Conservation (phyloP, 2,329 filamentous ascomycete genomes). For the Xylaria sp. region DNA sequence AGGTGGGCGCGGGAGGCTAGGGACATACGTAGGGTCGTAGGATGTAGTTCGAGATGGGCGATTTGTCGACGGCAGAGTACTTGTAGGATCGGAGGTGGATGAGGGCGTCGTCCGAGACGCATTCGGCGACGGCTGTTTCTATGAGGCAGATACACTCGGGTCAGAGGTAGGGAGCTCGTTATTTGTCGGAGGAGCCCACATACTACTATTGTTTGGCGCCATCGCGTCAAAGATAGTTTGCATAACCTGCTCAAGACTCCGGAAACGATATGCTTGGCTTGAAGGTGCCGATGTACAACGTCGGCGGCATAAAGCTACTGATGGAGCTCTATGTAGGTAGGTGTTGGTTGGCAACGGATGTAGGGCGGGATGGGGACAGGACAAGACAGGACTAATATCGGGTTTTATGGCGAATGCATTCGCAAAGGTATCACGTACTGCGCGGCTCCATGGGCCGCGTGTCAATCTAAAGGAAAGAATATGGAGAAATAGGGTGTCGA, state of each 20-base stretch:
- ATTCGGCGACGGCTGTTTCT: slow-evolving; percentile 65
- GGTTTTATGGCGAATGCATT: slow-evolving; percentile 6
- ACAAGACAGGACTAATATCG: neutral
- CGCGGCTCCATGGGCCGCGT: slow-evolving; percentile 14
- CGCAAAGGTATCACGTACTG: slow-evolving; percentile 8
- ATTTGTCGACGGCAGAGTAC: slow-evolving; percentile 97
- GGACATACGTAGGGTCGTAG: slow-evolving; percentile 87
- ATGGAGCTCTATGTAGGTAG: neutral
- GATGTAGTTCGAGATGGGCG: slow-evolving; percentile 89
- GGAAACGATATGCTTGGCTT: no score
- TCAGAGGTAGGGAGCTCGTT: slow-evolving; percentile 4
- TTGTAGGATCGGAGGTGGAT: slow-evolving; percentile 94
- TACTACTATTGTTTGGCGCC: slow-evolving; percentile 44
- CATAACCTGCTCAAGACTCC: slow-evolving; percentile 1
- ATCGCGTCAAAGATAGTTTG: slow-evolving; percentile 32
- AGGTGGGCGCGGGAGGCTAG: slow-evolving; percentile 7
- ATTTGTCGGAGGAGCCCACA: slow-evolving; percentile 4
- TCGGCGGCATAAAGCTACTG: neutral
- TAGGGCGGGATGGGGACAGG: neutral
- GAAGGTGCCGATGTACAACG: neutral
- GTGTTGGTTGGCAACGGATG: neutral
- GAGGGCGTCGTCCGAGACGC: slow-evolving; percentile 87
- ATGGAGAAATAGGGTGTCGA: neutral
- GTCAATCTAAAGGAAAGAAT: neutral
- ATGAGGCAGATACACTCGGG: slow-evolving; percentile 11